Evolutionary conservation across 768 basidiomycete species (phyloP).

Genomic region (Hericium coralloides): DNA sequence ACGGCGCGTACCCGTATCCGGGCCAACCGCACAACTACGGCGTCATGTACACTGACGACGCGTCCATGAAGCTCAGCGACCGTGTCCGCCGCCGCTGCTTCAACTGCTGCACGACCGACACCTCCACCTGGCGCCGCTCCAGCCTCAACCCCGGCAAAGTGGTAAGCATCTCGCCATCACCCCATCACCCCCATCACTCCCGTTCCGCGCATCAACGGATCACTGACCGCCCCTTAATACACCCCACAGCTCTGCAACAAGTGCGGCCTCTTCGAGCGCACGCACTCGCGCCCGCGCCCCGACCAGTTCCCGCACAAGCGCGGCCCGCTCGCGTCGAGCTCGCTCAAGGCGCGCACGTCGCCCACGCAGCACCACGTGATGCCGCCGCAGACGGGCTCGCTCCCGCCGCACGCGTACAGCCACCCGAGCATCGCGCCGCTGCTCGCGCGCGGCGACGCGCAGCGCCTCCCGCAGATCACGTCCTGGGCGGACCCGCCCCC

Average conservation of each 20-base stretch:
- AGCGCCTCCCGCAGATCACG: neutral
- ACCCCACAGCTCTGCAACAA: slow-evolving; percentile 41
- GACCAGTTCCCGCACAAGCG: slow-evolving; percentile 79
- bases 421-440: slow-evolving; percentile 46
- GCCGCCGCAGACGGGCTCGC: slow-evolving; percentile 37
- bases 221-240: slow-evolving; percentile 2
- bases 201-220: neutral
- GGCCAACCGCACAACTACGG: slow-evolving; percentile 26
- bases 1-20: slow-evolving; percentile 27
- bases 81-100: slow-evolving; percentile 70
- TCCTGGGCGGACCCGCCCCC: neutral
- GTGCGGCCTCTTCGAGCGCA: slow-evolving; percentile 74
- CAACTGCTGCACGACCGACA: slow-evolving; percentile 82
- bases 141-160: slow-evolving; percentile 80
- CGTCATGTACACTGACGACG: slow-evolving; percentile 62
- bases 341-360: slow-evolving; percentile 32
- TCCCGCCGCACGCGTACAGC: slow-evolving; percentile 39
- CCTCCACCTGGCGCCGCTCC: slow-evolving; percentile 71
- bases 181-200: neutral
- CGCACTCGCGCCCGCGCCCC: slow-evolving; percentile 68
- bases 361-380: slow-evolving; percentile 24
- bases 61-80: slow-evolving; percentile 71
- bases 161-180: slow-evolving; percentile 22
- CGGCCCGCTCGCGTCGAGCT: slow-evolving; percentile 49
- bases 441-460: slow-evolving; percentile 25